A percentile compares a stretch with the other conserved stretches of the same genome.
Conservation (phyloP, 2,329 filamentous ascomycete genomes). For the Aspergillus tubingensis region DNA sequence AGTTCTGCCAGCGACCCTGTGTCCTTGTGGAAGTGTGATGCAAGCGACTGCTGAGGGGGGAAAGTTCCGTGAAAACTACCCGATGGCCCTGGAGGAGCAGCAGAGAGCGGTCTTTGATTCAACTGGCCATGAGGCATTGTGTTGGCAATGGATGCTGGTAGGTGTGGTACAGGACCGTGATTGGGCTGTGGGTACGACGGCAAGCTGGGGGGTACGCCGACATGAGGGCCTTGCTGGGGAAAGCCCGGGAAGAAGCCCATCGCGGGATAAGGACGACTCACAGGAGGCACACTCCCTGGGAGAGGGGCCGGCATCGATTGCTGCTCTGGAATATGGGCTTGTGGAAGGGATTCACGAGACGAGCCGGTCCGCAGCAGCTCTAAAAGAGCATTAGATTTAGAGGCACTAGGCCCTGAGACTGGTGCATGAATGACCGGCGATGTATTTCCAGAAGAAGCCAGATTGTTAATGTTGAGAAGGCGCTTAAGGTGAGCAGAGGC, state of each 20-base stretch:
- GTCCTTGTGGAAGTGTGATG: conserved; percentile 22
- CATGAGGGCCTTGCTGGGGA: conserved; percentile 35
- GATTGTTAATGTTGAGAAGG: conserved; percentile 43
- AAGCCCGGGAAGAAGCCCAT: conserved; percentile 46
- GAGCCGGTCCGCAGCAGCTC: conserved; percentile 54
- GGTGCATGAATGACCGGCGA: conserved; percentile 20
- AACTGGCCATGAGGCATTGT: conserved; percentile 15
- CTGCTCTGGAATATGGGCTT: conserved; percentile 35
- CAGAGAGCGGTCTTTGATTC: conserved; percentile 12
- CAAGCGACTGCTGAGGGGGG: conserved; percentile 26
- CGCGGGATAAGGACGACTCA: conserved; percentile 55
- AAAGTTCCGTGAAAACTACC: conserved; percentile 22
- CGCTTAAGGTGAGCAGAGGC: conserved; percentile 56
- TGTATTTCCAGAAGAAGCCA: conserved; percentile 14
- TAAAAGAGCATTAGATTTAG: conserved; percentile 56
- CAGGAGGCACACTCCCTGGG: conserved; percentile 56
- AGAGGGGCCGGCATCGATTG: conserved; percentile 59
- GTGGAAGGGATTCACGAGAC: conserved; percentile 30
- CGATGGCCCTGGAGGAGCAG: conserved; percentile 23
- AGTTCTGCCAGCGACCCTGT: conserved; percentile 20
- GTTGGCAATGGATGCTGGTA: conserved; percentile 13
- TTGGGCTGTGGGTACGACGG: conserved; percentile 22
- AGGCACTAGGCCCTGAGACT: conserved; percentile 33
- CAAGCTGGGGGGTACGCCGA: conserved; percentile 32
- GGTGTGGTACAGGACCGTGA: conserved; percentile 15